phyloP scores from a whole-genome alignment of 2,329 filamentous ascomycete genomes.

The Tympanopsis confertula region DNA sequence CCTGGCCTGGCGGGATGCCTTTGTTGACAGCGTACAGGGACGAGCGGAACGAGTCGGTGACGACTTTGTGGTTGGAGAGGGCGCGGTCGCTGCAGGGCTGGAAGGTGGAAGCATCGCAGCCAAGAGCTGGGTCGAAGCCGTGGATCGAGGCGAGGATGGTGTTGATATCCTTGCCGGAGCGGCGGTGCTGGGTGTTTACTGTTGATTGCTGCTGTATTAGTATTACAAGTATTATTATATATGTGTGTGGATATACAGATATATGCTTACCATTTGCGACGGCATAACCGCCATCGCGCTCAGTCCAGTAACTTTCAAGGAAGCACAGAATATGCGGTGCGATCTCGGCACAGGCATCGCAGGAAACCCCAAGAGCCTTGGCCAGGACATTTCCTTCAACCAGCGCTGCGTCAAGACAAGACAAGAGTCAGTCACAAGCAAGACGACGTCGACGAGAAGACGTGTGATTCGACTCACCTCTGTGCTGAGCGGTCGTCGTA shows the following conservation, averaged over 20 bases:
- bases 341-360: conserved; percentile 46
- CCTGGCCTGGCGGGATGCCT: conserved; percentile 44
- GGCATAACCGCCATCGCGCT: conserved; percentile 40
- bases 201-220: neutral
- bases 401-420: conserved; percentile 23
- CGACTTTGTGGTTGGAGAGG: conserved; percentile 65
- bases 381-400: conserved; percentile 59
- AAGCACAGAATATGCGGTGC: conserved; percentile 65
- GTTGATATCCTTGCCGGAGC: conserved; percentile 61
- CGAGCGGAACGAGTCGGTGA: conserved; percentile 63
- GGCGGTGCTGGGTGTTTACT: conserved; percentile 45
- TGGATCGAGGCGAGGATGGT: conserved; percentile 56
- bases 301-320: conserved; percentile 62
- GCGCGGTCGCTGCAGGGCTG: conserved; percentile 64
- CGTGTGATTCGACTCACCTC: conserved; percentile 31
- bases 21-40: conserved; percentile 58
- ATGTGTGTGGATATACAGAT: no score
- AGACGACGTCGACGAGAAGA: neutral
- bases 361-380: conserved; percentile 45
- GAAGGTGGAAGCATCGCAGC: conserved; percentile 61
- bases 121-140: conserved; percentile 54
- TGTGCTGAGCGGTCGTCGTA: conserved; percentile 58
- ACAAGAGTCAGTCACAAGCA: no score
- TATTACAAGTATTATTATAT: no score
- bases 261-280: conserved; percentile 52